A percentile compares a stretch with the other conserved stretches of the same genome.
Conservation (phyloP, 106 monocot species). For the Phalaenopsis aphrodite region DNA sequence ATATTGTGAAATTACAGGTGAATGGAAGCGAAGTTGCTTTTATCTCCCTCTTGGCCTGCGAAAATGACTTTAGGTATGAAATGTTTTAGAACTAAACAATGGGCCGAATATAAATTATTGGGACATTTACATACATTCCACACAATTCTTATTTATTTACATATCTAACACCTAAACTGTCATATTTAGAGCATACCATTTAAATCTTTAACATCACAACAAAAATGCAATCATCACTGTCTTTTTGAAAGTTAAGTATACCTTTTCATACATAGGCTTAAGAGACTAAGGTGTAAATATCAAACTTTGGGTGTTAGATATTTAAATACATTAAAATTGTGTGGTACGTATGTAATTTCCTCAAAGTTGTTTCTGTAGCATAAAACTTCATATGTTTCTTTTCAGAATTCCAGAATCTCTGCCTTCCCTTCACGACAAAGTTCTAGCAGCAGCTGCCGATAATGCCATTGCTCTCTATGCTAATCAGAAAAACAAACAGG, state of each 20-base stretch:
- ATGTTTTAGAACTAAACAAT: not conserved
- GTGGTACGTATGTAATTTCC: too few relatives aligned
- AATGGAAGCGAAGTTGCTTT: slow-evolving; percentile 89
- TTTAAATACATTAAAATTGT: too few relatives aligned
- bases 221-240: too few relatives aligned
- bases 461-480: slow-evolving; percentile 44
- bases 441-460: slow-evolving; percentile 85
- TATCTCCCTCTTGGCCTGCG: slow-evolving; percentile 42
- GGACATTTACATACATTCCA: too few relatives aligned
- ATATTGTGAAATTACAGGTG: slow-evolving; percentile 37
- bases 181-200: too few relatives aligned
- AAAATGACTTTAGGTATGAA: slow-evolving; percentile 72
- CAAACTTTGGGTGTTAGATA: too few relatives aligned
- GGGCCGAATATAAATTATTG: not conserved
- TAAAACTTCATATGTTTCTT: slow-evolving; percentile 5
- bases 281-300: too few relatives aligned
- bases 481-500: slow-evolving; percentile 70
- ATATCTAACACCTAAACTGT: too few relatives aligned
- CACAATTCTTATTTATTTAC: too few relatives aligned
- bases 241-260: too few relatives aligned
- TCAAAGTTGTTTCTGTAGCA: not conserved
- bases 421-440: slow-evolving; percentile 92
- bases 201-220: too few relatives aligned
- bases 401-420: slow-evolving; percentile 79
- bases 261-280: too few relatives aligned